phyloP scores from a whole-genome alignment of 2,329 filamentous ascomycete genomes.

The Aspergillus transmontanensis region DNA sequence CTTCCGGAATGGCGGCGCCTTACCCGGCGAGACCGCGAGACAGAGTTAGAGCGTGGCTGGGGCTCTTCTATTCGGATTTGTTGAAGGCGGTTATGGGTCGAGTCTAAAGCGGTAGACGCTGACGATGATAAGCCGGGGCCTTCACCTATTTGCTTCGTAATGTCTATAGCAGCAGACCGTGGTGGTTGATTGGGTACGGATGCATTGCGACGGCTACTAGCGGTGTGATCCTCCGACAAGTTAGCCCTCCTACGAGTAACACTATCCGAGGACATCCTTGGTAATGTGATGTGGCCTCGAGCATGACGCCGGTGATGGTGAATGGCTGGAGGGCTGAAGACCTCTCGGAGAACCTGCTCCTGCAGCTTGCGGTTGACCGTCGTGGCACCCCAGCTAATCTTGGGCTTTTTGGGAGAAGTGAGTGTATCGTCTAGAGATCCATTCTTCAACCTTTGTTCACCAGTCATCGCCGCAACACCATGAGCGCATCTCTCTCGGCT shows the following conservation, averaged over 20 bases:
- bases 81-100: slow-evolving; percentile 35
- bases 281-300: slow-evolving; percentile 65
- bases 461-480: slow-evolving; percentile 20
- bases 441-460: slow-evolving; percentile 11
- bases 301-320: slow-evolving; percentile 74
- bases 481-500: slow-evolving; percentile 24
- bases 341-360: slow-evolving; percentile 90
- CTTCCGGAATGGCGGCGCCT: slow-evolving; percentile 83
- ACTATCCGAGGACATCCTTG: slow-evolving; percentile 46
- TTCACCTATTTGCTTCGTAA: slow-evolving; percentile 28
- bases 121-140: slow-evolving; percentile 39
- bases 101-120: slow-evolving; percentile 41
- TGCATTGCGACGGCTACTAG: slow-evolving; percentile 23
- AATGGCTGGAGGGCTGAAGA: slow-evolving; percentile 82
- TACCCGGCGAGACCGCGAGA: slow-evolving; percentile 33
- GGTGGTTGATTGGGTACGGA: slow-evolving; percentile 23
- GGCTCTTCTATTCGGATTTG: slow-evolving; percentile 38
- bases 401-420: slow-evolving; percentile 46
- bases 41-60: slow-evolving; percentile 48
- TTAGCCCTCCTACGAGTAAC: slow-evolving; percentile 35
- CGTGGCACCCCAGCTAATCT: slow-evolving; percentile 79
- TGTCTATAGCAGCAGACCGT: slow-evolving; percentile 31
- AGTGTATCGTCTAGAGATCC: slow-evolving; percentile 16
- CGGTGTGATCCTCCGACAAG: slow-evolving; percentile 36
- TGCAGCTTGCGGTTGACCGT: slow-evolving; percentile 85